Percentiles rank a stretch among this genome's conserved stretches.
These are phyloP conservation scores for Coemansia biformis DNA, from an alignment of 192 early-diverging fungal species.

Conservation along the genomic window DNA sequence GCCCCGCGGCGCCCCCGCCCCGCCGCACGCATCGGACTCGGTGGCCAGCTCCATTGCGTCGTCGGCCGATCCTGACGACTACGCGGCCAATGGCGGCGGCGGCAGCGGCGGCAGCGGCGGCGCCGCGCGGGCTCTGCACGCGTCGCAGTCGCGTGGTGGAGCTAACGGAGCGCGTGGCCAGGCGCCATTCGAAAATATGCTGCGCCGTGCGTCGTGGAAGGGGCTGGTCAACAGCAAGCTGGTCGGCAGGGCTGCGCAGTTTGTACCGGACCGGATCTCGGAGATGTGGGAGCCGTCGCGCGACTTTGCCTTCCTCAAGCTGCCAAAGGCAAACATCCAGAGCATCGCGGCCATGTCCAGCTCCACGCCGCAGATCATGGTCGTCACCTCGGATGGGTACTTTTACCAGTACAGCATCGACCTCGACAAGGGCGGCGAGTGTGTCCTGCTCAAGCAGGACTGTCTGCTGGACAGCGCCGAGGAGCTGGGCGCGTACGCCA, in stretches of 20 bases:
- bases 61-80: slow-evolving; percentile 14
- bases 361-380: slow-evolving; percentile 76
- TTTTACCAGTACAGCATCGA: slow-evolving; percentile 90
- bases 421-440: slow-evolving; percentile 83
- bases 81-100: slow-evolving; percentile 12
- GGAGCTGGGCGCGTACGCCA: slow-evolving; percentile 48
- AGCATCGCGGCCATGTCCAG: slow-evolving; percentile 72
- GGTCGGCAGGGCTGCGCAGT: slow-evolving; percentile 75
- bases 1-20: slow-evolving; percentile 1
- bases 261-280: slow-evolving; percentile 79
- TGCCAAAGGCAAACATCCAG: slow-evolving; percentile 71
- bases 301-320: slow-evolving; percentile 89
- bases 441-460: slow-evolving; percentile 75
- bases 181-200: slow-evolving; percentile 56
- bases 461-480: slow-evolving; percentile 52
- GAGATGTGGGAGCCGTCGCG: slow-evolving; percentile 94
- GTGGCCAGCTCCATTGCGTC: slow-evolving; percentile 29
- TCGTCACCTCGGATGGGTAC: slow-evolving; percentile 84
- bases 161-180: too few species aligned
- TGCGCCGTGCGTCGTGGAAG: slow-evolving; percentile 54
- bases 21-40: slow-evolving; percentile 19
- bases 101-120: slow-evolving; percentile 4
- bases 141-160: too few species aligned
- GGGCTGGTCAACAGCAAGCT: slow-evolving; percentile 54
- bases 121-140: neutral